Evolutionary conservation across 305 asterid genomes (phyloP).

Genomic region (Fraxinus greggii): DNA sequence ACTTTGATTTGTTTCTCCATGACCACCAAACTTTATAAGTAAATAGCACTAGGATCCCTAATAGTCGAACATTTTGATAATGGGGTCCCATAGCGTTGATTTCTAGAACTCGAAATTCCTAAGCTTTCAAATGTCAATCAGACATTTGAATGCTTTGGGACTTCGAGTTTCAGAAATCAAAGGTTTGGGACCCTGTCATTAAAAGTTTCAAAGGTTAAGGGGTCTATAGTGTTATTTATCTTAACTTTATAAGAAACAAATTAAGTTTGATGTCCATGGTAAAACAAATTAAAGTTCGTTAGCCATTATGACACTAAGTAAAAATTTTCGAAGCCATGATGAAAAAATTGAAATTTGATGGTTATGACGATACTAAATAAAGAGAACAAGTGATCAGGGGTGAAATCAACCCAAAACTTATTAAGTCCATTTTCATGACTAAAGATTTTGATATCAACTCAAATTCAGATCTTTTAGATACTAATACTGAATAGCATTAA

Average conservation of each 20-base stretch:
- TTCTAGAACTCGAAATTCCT: background rate
- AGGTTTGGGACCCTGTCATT: background rate
- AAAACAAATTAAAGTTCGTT: background rate
- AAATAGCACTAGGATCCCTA: background rate
- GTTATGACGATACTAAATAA: background rate
- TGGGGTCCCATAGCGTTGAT: background rate
- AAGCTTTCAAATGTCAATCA: background rate
- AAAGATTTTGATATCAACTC: no score
- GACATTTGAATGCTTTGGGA: background rate
- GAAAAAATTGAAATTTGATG: background rate
- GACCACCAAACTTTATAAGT: background rate
- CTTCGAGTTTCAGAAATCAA: background rate
- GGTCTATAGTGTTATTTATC: no score
- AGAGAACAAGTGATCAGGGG: no score
- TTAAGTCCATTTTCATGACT: background rate
- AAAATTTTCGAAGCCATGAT: background rate
- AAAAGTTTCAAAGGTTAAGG: background rate
- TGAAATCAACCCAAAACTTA: background rate
- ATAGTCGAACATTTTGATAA: background rate
- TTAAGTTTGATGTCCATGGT: background rate
- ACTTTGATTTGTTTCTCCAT: background rate
- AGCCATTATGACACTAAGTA: background rate
- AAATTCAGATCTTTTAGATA: background rate
- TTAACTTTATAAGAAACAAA: background rate
- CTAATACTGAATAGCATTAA: background rate